Percentiles rank a stretch among this genome's conserved stretches.
Evolutionary conservation across 2,329 filamentous ascomycete genomes (phyloP).

Genomic region (Ceratocystis colombiana): DNA sequence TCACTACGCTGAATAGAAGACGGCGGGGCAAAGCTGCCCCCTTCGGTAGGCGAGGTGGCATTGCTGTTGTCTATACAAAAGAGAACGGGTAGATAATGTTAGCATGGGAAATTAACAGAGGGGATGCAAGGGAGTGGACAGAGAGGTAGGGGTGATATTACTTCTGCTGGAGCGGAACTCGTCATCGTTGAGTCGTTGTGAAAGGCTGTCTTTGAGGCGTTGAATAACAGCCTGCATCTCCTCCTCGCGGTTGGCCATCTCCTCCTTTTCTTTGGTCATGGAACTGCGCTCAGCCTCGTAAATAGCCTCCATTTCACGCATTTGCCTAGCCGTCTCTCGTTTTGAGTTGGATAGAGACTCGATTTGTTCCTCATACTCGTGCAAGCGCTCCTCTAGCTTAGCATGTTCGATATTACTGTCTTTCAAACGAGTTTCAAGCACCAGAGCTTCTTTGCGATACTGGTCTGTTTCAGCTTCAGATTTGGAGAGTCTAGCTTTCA

Average conservation of each 20-base stretch:
- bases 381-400: conserved; percentile 75
- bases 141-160: conserved; percentile 9
- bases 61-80: conserved; percentile 34
- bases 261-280: conserved; percentile 85
- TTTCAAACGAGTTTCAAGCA: conserved; percentile 76
- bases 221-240: conserved; percentile 87
- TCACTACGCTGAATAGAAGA: conserved; percentile 78
- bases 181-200: conserved; percentile 55
- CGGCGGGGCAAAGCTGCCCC: conserved; percentile 72
- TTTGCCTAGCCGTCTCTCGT: conserved; percentile 69
- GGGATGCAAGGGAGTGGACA: neutral
- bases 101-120: neutral
- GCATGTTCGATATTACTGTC: conserved; percentile 74
- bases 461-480: conserved; percentile 70
- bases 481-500: conserved; percentile 71
- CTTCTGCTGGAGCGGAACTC: conserved; percentile 24
- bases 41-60: conserved; percentile 54
- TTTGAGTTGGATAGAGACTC: conserved; percentile 76
- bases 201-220: conserved; percentile 78
- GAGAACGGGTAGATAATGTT: conserved; percentile 5
- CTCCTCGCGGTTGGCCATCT: conserved; percentile 71
- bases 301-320: conserved; percentile 82
- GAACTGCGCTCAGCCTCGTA: conserved; percentile 84
- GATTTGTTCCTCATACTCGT: conserved; percentile 76
- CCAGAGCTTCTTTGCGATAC: conserved; percentile 71